Evolutionary conservation across 768 basidiomycete genomes (phyloP), one percentile per base, ranked within the genome.

Genomic region (Mycena indigotica): DNA sequence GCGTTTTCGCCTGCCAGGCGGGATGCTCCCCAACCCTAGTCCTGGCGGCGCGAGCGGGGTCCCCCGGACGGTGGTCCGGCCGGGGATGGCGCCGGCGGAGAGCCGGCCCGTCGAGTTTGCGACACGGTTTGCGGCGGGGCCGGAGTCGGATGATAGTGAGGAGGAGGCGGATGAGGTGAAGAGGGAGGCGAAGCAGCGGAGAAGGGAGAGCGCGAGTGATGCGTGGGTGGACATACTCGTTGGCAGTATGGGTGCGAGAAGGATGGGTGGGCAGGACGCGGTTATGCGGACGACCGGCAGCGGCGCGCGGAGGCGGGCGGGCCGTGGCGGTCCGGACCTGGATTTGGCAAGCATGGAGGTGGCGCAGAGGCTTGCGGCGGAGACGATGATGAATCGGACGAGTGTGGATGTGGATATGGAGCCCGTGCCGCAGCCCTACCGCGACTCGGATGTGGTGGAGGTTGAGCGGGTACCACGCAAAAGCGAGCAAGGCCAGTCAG

Each of bases 211-310:
- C 66, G 72, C 72, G 63, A 86, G 89, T 50, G 92, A 93, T 66
- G 89, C 90, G 3, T 93, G 92, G 91, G 90, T 93, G 39, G 92
- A 93, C 71, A 93, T 93, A 39, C 73, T 93, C 10, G 90, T 93
- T 2, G 85, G 84, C 41, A 81, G 69, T 15, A 23, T 70, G 46
- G 82, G 81, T 61, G 70, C 64, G 30, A 73, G 85, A 39, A 71
- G 85, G 39, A 70, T 87, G 67, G 79, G 68, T 1, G 80, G 77
- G 5, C 87, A 88, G 67, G 87, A 87, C 48, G 83, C 75, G 3
- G 62, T 74, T 58, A 53, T 73, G 56, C 35, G 65, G 52, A 65
- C 69, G 65, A 49, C 64, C 49, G 55, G 70, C 62, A 54, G 65
- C 63, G 63, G 76, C 67, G 53, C 75, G 69, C 32, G 73, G 74